phyloP scores from a whole-genome alignment of 73 alveolate species.

The Uronychia setigera region DNA sequence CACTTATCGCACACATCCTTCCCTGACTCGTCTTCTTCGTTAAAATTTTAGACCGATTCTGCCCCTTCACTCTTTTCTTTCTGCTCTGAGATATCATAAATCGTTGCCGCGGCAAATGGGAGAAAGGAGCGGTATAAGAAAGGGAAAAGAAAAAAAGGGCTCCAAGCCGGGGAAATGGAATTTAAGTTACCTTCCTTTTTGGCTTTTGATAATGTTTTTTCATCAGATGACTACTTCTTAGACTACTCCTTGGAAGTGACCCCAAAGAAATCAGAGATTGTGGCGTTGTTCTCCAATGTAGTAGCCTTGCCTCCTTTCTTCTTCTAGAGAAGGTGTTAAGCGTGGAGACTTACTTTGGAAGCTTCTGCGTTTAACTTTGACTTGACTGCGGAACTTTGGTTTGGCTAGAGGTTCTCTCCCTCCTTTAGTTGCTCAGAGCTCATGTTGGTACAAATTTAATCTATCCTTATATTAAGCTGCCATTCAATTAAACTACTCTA shows the following conservation, averaged over 20 bases:
- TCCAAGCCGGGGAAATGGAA: neutral
- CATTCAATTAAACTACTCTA: neutral
- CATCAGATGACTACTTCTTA: neutral
- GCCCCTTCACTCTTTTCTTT: neutral
- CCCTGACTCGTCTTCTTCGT: neutral
- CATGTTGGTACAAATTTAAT: neutral
- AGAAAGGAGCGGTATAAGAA: neutral
- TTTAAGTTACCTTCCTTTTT: neutral
- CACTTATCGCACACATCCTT: conserved; percentile 74
- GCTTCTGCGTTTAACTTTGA: neutral
- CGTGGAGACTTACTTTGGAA: neutral
- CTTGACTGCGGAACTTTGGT: neutral
- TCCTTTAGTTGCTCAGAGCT: neutral
- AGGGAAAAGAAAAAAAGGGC: neutral
- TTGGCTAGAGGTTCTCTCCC: neutral
- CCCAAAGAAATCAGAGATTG: neutral
- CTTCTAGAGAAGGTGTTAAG: neutral
- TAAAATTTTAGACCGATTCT: neutral
- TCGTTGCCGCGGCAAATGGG: neutral
- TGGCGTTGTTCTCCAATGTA: neutral
- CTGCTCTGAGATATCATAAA: neutral
- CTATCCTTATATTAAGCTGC: neutral
- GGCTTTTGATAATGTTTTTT: neutral
- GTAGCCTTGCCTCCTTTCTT: neutral
- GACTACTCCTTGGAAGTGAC: neutral